Percentiles rank a stretch among this genome's conserved stretches.
Evolutionary conservation across 2,329 filamentous ascomycete species (phyloP).

Genomic region (Trichoderma sp.): DNA sequence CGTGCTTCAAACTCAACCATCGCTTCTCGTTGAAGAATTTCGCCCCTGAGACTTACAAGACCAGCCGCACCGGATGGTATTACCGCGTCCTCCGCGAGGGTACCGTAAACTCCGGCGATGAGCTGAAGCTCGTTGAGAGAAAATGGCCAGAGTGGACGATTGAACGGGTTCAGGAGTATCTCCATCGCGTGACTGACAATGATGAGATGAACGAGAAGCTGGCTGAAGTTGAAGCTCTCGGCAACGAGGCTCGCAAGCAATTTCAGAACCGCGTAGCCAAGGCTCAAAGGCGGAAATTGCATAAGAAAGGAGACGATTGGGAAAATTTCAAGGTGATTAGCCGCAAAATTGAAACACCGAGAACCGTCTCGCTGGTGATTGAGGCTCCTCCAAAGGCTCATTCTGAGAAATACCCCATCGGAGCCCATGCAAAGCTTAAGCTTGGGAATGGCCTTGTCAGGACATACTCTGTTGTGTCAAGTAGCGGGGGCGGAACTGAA

Average conservation of each 20-base stretch:
- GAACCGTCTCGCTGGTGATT: conserved; percentile 57
- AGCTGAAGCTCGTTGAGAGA: conserved; percentile 59
- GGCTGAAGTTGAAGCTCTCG: conserved; percentile 54
- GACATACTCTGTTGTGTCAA: conserved; percentile 62
- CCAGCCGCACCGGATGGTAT: conserved; percentile 67
- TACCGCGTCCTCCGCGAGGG: conserved; percentile 64
- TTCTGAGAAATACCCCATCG: conserved; percentile 44
- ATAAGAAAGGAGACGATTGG: conserved; percentile 45
- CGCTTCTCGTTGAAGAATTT: conserved; percentile 67
- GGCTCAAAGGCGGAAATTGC: conserved; percentile 40
- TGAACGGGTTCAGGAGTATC: conserved; percentile 64
- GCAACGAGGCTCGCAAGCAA: conserved; percentile 51
- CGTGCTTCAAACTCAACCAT: conserved; percentile 72
- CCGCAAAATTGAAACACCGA: conserved; percentile 55
- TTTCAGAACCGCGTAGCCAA: conserved; percentile 59
- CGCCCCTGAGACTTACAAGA: conserved; percentile 59
- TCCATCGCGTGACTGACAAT: conserved; percentile 59
- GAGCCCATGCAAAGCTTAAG: conserved; percentile 60
- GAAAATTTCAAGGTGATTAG: conserved; percentile 52
- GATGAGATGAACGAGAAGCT: conserved; percentile 57
- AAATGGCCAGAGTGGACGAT: conserved; percentile 64
- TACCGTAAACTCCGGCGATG: conserved; percentile 58
- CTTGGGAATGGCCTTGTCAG: conserved; percentile 60
- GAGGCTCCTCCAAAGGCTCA: conserved; percentile 47
- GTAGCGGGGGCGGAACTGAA: conserved; percentile 26